Conservation (phyloP, 176 grass and related monocot species). For the Oropetium thomaeum region DNA sequence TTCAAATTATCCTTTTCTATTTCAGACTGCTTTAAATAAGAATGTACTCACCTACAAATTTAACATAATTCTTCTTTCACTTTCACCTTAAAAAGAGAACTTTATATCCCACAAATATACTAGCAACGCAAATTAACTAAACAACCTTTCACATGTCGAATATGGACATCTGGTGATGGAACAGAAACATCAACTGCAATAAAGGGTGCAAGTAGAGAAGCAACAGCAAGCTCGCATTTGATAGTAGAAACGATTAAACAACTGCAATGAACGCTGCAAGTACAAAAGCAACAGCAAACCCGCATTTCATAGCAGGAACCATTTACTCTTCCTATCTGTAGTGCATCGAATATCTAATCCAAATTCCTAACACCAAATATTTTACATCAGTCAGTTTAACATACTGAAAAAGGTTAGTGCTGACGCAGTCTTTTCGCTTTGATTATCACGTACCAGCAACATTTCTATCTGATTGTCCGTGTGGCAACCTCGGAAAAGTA, state of each 20-base stretch:
- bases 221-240: background rate
- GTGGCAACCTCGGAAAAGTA: constrained; percentile 3
- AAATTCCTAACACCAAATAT: constrained; percentile 8
- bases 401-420: constrained; percentile 31
- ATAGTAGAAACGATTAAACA: constrained; percentile 9
- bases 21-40: too few relatives aligned
- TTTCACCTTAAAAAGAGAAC: too few relatives aligned
- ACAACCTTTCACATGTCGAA: background rate
- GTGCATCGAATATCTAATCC: constrained; percentile 8
- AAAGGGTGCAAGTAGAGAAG: background rate
- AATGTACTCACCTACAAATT: too few relatives aligned
- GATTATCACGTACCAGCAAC: background rate
- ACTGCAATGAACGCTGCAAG: background rate
- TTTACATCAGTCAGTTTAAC: constrained; percentile 8
- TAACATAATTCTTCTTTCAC: too few relatives aligned
- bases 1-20: too few relatives aligned
- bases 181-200: background rate
- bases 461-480: background rate
- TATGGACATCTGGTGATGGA: background rate
- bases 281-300: background rate
- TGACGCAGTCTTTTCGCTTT: background rate
- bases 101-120: too few relatives aligned
- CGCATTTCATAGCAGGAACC: constrained; percentile 9
- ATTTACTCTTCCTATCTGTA: constrained; percentile 22
- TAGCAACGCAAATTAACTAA: background rate